Evolutionary conservation across 202 grass and related monocot species (phyloP).

Genomic region (Brachypodium distachyon): DNA sequence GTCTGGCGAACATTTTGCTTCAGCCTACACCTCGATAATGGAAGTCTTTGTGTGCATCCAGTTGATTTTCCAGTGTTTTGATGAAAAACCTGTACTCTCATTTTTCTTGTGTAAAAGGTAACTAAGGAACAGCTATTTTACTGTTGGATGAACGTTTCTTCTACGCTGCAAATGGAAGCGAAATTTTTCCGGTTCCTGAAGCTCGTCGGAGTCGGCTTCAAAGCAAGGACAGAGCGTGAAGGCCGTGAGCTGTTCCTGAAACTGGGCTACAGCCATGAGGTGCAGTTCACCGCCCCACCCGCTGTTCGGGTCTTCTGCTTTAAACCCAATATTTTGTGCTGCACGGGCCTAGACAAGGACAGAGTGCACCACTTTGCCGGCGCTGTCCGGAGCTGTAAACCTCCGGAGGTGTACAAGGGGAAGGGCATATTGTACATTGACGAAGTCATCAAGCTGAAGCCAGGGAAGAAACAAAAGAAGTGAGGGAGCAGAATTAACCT

Average conservation of each 20-base stretch:
- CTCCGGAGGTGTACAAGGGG: conserved; percentile 85
- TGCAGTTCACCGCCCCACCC: conserved; percentile 61
- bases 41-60: not conserved
- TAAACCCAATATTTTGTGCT: conserved; percentile 76
- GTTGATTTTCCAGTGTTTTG: not conserved
- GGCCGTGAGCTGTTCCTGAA: conserved; percentile 78
- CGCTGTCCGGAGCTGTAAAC: conserved; percentile 57
- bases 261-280: conserved; percentile 75
- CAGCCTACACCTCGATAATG: not conserved
- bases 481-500: not conserved
- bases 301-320: conserved; percentile 80
- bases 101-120: not conserved
- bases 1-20: not conserved
- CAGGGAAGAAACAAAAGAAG: conserved; percentile 58
- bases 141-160: not conserved
- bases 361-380: conserved; percentile 74
- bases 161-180: conserved; percentile 32
- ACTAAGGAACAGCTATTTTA: not conserved
- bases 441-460: conserved; percentile 64
- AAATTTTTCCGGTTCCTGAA: conserved; percentile 75
- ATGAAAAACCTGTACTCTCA: not conserved
- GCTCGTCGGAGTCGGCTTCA: conserved; percentile 70
- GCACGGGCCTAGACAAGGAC: conserved; percentile 63
- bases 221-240: conserved; percentile 59
- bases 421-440: conserved; percentile 71